phyloP scores from a whole-genome alignment of 192 early-diverging fungal genomes.

The Phlyctochytrium bullatum region DNA sequence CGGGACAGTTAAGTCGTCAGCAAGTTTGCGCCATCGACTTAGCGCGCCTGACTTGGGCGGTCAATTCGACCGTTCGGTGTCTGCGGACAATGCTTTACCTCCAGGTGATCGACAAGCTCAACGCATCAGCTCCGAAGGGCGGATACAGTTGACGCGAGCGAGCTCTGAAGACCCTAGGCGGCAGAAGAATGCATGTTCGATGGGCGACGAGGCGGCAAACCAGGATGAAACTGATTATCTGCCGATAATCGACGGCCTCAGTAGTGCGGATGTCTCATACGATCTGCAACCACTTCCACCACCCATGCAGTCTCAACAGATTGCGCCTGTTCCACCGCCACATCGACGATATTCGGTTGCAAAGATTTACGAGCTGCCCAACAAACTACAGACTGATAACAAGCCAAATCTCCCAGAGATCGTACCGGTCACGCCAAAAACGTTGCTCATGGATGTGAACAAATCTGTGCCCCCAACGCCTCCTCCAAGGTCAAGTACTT shows the following conservation, averaged over 20 bases:
- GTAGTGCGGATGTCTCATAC: background rate
- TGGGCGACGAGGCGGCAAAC: no score
- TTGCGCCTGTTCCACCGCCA: background rate
- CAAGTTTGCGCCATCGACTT: no score
- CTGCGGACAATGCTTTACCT: no score
- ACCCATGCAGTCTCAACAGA: background rate
- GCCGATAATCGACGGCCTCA: background rate
- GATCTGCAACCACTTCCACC: constrained; percentile 1
- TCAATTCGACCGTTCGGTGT: no score
- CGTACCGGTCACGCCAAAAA: background rate
- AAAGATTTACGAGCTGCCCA: no score
- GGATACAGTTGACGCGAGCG: background rate
- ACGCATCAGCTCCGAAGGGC: background rate
- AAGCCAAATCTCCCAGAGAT: background rate
- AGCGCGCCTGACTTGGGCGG: no score
- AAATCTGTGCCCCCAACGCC: background rate
- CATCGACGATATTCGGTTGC: background rate
- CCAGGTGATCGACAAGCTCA: background rate
- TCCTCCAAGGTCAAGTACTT: background rate
- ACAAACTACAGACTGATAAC: no score
- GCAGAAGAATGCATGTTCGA: no score
- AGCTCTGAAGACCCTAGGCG: no score
- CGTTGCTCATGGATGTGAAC: background rate
- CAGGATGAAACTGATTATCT: no score
- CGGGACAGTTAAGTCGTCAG: no score